Percentiles rank a stretch among this genome's conserved stretches.
These are phyloP conservation scores for Suhomyces sp. DNA, from an alignment of 805 yeast genomes.

Conservation along the genomic window DNA sequence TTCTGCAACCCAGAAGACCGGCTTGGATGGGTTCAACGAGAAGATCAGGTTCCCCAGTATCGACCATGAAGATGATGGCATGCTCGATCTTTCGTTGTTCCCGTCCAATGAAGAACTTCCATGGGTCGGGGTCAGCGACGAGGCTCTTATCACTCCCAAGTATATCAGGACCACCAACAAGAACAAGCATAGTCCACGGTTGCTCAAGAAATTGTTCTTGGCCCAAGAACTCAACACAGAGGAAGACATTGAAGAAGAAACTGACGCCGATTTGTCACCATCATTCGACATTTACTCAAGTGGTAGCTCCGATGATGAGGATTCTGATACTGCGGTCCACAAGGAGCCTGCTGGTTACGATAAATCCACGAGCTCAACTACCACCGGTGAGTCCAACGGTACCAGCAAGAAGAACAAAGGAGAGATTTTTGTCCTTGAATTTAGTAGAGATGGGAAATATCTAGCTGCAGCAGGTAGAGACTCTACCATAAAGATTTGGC, in stretches of 20 bases:
- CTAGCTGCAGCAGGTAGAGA: conserved; percentile 85
- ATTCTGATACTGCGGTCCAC: not conserved
- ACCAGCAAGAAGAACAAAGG: conserved; percentile 22
- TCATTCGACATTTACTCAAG: conserved; percentile 9
- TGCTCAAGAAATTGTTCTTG: conserved; percentile 53
- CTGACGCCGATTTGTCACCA: no score
- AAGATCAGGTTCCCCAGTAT: conserved; percentile 4
- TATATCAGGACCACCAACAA: conserved; percentile 51
- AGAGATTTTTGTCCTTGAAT: conserved; percentile 73
- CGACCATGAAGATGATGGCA: conserved; percentile 14
- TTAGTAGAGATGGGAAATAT: conserved; percentile 77
- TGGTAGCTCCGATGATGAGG: conserved; percentile 6
- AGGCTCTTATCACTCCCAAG: conserved; percentile 51
- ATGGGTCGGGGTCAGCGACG: conserved; percentile 37
- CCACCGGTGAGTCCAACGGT: conserved; percentile 17
- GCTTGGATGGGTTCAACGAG: conserved; percentile 1
- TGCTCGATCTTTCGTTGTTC: conserved; percentile 16
- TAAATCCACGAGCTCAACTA: conserved; percentile 28
- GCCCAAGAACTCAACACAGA: conserved; percentile 58
- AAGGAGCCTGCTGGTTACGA: conserved; percentile 20
- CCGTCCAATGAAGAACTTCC: conserved; percentile 17
- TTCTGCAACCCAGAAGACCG: no score
- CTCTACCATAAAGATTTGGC: conserved; percentile 68
- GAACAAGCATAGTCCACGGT: conserved; percentile 45
- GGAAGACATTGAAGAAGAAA: conserved; percentile 8